Conservation (phyloP, 2,329 filamentous ascomycete species). For the Ceratocystis alfenasii region DNA sequence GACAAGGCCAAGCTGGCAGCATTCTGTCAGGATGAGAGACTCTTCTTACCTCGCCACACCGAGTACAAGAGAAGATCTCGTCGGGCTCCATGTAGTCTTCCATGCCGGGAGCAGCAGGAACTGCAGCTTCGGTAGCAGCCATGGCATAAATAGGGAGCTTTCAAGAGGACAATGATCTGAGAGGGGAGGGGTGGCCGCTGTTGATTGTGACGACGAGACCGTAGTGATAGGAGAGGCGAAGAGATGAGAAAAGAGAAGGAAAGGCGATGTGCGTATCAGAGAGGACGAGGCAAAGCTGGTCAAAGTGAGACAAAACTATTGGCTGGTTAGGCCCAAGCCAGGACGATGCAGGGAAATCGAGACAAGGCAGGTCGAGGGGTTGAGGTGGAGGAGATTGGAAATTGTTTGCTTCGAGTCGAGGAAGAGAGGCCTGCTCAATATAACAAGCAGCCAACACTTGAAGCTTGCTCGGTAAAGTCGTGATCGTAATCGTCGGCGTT, state of each 20-base stretch:
- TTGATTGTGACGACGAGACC: neutral
- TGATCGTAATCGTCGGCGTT: too few species aligned
- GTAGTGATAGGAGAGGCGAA: neutral
- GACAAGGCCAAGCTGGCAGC: constrained; percentile 10
- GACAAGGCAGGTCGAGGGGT: neutral
- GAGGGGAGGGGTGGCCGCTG: neutral
- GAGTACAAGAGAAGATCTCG: constrained; percentile 81
- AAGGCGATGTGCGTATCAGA: neutral
- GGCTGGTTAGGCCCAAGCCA: neutral
- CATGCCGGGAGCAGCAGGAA: constrained; percentile 35
- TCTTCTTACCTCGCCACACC: constrained; percentile 68
- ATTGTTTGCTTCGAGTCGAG: neutral
- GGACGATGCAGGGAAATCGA: neutral
- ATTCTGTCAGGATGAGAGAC: constrained; percentile 2
- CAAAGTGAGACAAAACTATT: neutral
- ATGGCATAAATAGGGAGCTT: neutral
- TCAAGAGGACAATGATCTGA: neutral
- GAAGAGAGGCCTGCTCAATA: too few species aligned
- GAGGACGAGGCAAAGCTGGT: neutral
- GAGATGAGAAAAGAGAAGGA: neutral
- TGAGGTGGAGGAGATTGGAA: neutral
- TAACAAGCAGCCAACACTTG: too few species aligned
- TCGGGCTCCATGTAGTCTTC: constrained; percentile 58
- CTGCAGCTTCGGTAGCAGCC: constrained; percentile 3
- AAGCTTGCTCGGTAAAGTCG: too few species aligned